Percentiles rank a stretch among this genome's conserved stretches.
Conservation (phyloP, 352 stramenopile genomes). For the Thalassiosira mediterranea region DNA sequence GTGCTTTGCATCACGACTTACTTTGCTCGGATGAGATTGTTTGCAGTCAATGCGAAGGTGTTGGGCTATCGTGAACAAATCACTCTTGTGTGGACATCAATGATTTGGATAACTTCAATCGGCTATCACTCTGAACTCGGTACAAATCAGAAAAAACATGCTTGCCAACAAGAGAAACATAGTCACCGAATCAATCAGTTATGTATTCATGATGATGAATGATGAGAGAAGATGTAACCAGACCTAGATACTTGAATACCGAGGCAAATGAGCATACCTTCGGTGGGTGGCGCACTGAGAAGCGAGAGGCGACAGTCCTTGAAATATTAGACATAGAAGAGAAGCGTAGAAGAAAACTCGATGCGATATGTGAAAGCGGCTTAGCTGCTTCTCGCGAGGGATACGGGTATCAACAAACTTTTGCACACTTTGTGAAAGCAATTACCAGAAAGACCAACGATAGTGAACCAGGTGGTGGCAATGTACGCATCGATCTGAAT, state of each 20-base stretch:
- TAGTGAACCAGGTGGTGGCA: not conserved
- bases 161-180: not conserved
- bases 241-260: not conserved
- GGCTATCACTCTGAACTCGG: not conserved
- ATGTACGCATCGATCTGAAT: not conserved
- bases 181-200: not conserved
- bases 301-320: conserved; percentile 4
- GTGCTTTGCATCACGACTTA: not conserved
- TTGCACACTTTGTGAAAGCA: not conserved
- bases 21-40: not conserved
- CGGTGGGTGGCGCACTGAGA: not conserved
- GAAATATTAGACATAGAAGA: not conserved
- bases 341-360: not conserved
- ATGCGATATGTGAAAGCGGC: not conserved
- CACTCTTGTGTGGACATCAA: not conserved
- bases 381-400: not conserved
- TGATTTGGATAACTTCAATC: not conserved
- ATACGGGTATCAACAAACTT: not conserved
- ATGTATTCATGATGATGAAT: not conserved
- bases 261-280: conserved; percentile 1
- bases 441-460: not conserved
- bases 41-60: not conserved
- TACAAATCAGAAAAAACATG: not conserved
- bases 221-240: not conserved
- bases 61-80: not conserved